phyloP scores from a whole-genome alignment of 176 grass and related monocot species.

The Cenchrus americanus region DNA sequence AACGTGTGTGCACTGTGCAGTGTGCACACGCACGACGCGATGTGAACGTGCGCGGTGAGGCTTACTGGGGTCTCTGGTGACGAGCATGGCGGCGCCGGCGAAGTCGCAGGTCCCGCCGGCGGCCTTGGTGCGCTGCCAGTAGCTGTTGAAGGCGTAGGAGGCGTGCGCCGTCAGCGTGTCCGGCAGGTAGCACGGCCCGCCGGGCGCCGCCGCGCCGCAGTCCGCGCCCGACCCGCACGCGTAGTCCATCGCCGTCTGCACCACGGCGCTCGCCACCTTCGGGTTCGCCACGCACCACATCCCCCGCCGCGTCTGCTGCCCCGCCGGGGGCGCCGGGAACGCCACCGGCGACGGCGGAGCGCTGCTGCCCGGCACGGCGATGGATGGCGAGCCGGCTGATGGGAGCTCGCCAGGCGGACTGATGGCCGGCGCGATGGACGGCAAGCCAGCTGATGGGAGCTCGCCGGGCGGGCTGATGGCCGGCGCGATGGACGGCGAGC shows the following conservation, averaged over 20 bases:
- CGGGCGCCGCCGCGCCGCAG: conserved; percentile 47
- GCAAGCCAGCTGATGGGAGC: neutral
- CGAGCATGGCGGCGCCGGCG: conserved; percentile 70
- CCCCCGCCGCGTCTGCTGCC: conserved; percentile 4
- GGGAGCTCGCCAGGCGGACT: neutral
- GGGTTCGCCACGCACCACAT: conserved; percentile 79
- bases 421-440: conserved; percentile 3
- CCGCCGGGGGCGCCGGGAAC: conserved; percentile 42
- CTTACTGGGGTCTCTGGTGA: conserved; percentile 78
- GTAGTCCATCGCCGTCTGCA: conserved; percentile 78
- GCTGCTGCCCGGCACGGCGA: neutral
- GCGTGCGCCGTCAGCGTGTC: conserved; percentile 65
- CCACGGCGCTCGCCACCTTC: conserved; percentile 51
- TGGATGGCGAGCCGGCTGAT: neutral
- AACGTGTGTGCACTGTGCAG: too few species aligned
- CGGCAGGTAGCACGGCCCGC: conserved; percentile 63
- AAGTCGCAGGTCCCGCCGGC: conserved; percentile 75
- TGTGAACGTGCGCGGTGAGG: neutral
- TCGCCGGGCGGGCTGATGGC: neutral
- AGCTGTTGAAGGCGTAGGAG: conserved; percentile 82
- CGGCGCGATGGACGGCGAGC: conserved; percentile 31
- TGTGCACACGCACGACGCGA: neutral
- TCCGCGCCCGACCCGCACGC: conserved; percentile 65
- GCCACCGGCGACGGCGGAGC: conserved; percentile 38
- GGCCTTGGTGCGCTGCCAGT: conserved; percentile 71